A percentile compares a stretch with the other conserved stretches of the same genome.
These are phyloP conservation scores for Phytophthora macrochlamydospora DNA, from an alignment of 352 stramenopile genomes.

Conservation along the genomic window DNA sequence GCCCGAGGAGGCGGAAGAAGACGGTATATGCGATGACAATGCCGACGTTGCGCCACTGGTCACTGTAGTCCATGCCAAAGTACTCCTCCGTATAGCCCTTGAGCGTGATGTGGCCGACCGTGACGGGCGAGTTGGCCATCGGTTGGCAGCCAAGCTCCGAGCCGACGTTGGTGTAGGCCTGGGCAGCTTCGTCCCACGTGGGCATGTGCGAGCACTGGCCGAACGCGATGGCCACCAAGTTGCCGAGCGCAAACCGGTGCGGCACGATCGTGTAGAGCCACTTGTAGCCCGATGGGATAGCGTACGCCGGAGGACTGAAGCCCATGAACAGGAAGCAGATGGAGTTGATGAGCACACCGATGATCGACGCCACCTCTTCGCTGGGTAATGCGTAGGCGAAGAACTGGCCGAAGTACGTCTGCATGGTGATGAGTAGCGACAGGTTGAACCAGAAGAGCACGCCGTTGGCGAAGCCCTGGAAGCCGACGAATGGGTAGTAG, in stretches of 20 bases:
- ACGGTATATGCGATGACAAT: not conserved
- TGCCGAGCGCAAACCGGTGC: constrained; percentile 12
- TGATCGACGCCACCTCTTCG: constrained; percentile 3
- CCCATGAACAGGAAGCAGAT: constrained; percentile 33
- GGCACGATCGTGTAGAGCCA: constrained; percentile 18
- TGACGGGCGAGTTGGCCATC: not conserved
- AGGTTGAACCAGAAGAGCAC: constrained; percentile 29
- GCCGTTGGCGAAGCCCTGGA: constrained; percentile 24
- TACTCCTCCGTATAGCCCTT: not conserved
- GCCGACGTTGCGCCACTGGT: not conserved
- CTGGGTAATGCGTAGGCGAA: not conserved
- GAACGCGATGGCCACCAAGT: constrained; percentile 19
- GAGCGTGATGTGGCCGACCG: not conserved
- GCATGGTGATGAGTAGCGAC: constrained; percentile 44
- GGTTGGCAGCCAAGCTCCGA: not conserved
- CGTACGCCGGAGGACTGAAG: constrained; percentile 19
- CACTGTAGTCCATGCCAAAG: not conserved
- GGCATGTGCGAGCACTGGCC: not conserved
- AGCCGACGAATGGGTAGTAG: constrained; percentile 9
- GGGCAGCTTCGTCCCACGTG: not conserved
- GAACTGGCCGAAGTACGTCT: constrained; percentile 36
- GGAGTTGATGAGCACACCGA: constrained; percentile 25
- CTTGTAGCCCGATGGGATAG: constrained; percentile 12
- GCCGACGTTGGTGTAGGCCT: not conserved
- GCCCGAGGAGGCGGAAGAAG: not conserved